Evolutionary conservation across 2,329 filamentous ascomycete genomes (phyloP), one percentile per base, ranked within the genome.

Genomic region (Sordariomycetes sp.): DNA sequence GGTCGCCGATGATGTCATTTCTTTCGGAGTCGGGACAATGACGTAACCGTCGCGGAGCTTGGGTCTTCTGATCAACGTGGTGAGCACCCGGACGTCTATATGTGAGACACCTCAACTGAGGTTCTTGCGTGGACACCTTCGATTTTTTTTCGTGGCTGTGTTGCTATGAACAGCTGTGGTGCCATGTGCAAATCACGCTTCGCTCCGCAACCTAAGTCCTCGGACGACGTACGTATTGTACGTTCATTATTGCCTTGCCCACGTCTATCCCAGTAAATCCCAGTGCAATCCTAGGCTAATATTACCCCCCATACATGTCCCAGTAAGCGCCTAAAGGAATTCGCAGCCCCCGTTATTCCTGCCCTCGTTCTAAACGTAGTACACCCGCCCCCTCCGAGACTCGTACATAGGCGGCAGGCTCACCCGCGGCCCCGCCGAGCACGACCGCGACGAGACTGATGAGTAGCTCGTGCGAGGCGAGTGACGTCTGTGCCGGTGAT

Each of bases 361-460:
- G 61, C 65, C 65, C 58, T 62, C 66, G 57, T 66, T 65, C 58
- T 71, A 66, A 57, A 65, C 68, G 57, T 66, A 65, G 67, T 73
- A 76, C 53, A 72, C 67, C 35, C 72, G 68, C 45, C 75, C 75
- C 61, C 72, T 74, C 60, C 69, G 66, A 59, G 63, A 66, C 65
- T 72, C 70, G 4, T 68, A 68, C 56, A 65, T 63, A 25, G 70
- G 65, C 53, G 64, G 67, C 60, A 72, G 69, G 64, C 69, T 72
- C 53, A 68, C 70, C 68, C 67, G 67, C 54, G 71, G 66, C 35
- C 63, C 65, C 60, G 69, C 67, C 50, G 63, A 61, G 61, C 67
- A 63, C 55, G 64, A 64, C 54, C 72, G 70, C 34, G 24, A 52
- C 2, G 55, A 52, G n/a, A 35, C 20, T 2, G 55, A 57, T 10